phyloP scores from a whole-genome alignment of 768 basidiomycete species.

The Serendipita indica region DNA sequence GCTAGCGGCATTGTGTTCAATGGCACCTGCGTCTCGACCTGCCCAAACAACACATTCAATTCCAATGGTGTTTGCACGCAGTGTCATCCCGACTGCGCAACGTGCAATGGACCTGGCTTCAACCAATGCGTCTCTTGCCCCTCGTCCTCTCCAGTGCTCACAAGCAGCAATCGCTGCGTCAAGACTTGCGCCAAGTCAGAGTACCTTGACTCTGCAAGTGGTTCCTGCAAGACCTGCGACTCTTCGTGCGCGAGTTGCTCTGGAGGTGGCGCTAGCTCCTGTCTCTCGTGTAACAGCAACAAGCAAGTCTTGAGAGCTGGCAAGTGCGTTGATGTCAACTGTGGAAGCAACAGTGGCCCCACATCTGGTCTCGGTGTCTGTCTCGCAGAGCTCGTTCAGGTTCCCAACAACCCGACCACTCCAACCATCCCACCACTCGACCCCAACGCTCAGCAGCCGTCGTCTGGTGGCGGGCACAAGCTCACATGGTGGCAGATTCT shows the following conservation, averaged over 20 bases:
- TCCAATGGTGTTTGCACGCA: constrained; percentile 50
- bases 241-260: constrained; percentile 66
- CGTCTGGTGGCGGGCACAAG: constrained; percentile 25
- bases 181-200: constrained; percentile 59
- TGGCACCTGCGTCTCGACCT: constrained; percentile 62
- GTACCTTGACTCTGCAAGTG: constrained; percentile 52
- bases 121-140: constrained; percentile 66
- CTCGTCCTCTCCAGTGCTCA: constrained; percentile 50
- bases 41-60: constrained; percentile 56
- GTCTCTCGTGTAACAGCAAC: constrained; percentile 57
- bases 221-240: constrained; percentile 58
- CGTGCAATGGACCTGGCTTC: constrained; percentile 66
- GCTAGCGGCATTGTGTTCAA: constrained; percentile 48
- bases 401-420: constrained; percentile 40
- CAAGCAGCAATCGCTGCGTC: constrained; percentile 48
- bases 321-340: constrained; percentile 47
- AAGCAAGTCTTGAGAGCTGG: constrained; percentile 49
- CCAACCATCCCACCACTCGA: constrained; percentile 20
- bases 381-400: constrained; percentile 54
- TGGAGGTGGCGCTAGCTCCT: constrained; percentile 48
- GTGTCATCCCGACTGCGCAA: constrained; percentile 78
- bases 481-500: constrained; percentile 66
- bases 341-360: constrained; percentile 38
- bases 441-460: constrained; percentile 14
- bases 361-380: constrained; percentile 63